Evolutionary conservation across 2,329 filamentous ascomycete species (phyloP).

Genomic region (Aspergillus alliaceus): DNA sequence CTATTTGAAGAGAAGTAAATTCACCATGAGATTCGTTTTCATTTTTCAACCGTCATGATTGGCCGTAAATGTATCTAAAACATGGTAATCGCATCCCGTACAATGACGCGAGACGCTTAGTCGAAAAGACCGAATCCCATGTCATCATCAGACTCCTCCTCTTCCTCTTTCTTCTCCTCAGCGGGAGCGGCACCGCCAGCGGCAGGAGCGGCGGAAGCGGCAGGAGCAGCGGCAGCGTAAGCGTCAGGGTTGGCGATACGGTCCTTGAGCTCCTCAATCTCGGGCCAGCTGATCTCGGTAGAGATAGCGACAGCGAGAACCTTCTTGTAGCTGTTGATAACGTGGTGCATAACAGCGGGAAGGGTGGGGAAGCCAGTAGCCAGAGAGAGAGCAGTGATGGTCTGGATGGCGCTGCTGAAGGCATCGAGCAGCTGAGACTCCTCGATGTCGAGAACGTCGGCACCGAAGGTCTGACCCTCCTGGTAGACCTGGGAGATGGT

Average conservation of each 20-base stretch:
- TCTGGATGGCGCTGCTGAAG: constrained; percentile 77
- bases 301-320: constrained; percentile 78
- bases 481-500: constrained; percentile 96
- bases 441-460: constrained; percentile 85
- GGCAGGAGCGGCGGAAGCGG: constrained; percentile 58
- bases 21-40: constrained; percentile 32
- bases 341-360: constrained; percentile 91
- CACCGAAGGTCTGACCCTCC: constrained; percentile 86
- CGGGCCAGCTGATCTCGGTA: constrained; percentile 91
- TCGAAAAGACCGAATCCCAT: constrained; percentile 78
- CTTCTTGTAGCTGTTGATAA: constrained; percentile 99
- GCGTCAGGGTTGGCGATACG: constrained; percentile 98
- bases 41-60: constrained; percentile 34
- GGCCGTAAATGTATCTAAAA: constrained; percentile 38
- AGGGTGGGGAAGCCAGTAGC: constrained; percentile 93
- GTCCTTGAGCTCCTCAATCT: constrained; percentile 98
- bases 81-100: constrained; percentile 35
- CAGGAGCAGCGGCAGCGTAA: constrained; percentile 81
- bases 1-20: constrained; percentile 19
- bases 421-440: constrained; percentile 89
- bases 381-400: constrained; percentile 88
- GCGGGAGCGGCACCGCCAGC: constrained; percentile 53
- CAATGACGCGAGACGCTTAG: constrained; percentile 42
- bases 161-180: constrained; percentile 60
- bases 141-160: constrained; percentile 65